Conservation (phyloP, 1,284 basidiomycete genomes). For the Phellinidium pouzarii region DNA sequence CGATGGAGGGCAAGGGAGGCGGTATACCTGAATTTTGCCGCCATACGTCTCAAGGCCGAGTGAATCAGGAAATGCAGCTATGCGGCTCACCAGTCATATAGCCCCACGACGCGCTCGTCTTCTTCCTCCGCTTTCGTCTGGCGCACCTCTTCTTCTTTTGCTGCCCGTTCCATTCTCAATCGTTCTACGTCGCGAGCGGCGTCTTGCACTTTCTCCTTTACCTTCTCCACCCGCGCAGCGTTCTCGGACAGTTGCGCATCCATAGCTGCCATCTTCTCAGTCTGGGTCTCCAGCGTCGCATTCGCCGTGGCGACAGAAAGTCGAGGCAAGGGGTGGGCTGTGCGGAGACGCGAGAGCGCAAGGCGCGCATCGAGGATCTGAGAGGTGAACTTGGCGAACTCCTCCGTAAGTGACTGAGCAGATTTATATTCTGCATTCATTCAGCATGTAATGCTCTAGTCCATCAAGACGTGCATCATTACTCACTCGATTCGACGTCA, state of each 20-base stretch:
- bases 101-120: slow-evolving; percentile 50
- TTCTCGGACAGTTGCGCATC: slow-evolving; percentile 48
- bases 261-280: slow-evolving; percentile 65
- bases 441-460: not conserved
- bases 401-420: slow-evolving; percentile 44
- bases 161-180: slow-evolving; percentile 55
- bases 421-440: slow-evolving; percentile 46
- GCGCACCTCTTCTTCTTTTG: slow-evolving; percentile 63
- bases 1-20: slow-evolving; percentile 60
- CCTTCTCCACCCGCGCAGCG: slow-evolving; percentile 40
- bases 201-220: slow-evolving; percentile 51
- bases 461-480: not conserved
- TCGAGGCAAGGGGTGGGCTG: slow-evolving; percentile 69
- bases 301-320: slow-evolving; percentile 69
- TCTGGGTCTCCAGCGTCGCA: slow-evolving; percentile 62
- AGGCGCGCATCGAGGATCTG: slow-evolving; percentile 77
- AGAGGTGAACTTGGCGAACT: slow-evolving; percentile 55
- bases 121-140: slow-evolving; percentile 56
- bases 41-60: too few relatives aligned
- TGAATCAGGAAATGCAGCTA: too few relatives aligned
- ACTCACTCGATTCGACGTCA: slow-evolving; percentile 57
- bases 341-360: slow-evolving; percentile 68
- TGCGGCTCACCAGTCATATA: slow-evolving; percentile 62
- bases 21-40: slow-evolving; percentile 48
- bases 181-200: slow-evolving; percentile 56